Conservation (phyloP, 345 rosid species). For the Erodium maritimum region DNA sequence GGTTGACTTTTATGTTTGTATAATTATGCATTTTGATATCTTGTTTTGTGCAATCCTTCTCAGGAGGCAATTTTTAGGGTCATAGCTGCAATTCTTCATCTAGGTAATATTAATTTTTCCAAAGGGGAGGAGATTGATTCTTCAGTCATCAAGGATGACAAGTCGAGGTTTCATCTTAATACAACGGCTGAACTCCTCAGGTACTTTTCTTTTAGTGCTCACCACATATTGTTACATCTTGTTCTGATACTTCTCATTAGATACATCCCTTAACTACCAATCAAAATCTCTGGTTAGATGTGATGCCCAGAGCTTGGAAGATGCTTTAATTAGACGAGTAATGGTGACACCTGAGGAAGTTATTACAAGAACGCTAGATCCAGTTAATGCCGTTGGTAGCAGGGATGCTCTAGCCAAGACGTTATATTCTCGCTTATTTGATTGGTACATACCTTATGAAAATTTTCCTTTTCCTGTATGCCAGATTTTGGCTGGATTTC, state of each 20-base stretch:
- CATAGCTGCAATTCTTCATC: constrained; percentile 87
- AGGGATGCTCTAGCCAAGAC: constrained; percentile 91
- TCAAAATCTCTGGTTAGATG: constrained; percentile 36
- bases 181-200: constrained; percentile 64
- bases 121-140: constrained; percentile 78
- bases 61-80: constrained; percentile 89
- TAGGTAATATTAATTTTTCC: constrained; percentile 70
- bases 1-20: background rate
- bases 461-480: constrained; percentile 5
- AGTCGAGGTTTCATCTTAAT: constrained; percentile 64
- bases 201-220: constrained; percentile 12
- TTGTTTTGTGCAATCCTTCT: constrained; percentile 14
- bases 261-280: background rate
- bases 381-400: constrained; percentile 53
- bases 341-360: constrained; percentile 95
- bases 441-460: constrained; percentile 44
- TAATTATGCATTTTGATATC: constrained; percentile 15
- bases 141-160: constrained; percentile 63
- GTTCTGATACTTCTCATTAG: too few relatives aligned
- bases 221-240: background rate
- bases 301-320: constrained; percentile 71
- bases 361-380: constrained; percentile 76
- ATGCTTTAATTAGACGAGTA: constrained; percentile 77
- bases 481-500: background rate
- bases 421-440: constrained; percentile 73